Evolutionary conservation across 2,329 filamentous ascomycete genomes (phyloP).

Genomic region (Aspergillus tamarii): DNA sequence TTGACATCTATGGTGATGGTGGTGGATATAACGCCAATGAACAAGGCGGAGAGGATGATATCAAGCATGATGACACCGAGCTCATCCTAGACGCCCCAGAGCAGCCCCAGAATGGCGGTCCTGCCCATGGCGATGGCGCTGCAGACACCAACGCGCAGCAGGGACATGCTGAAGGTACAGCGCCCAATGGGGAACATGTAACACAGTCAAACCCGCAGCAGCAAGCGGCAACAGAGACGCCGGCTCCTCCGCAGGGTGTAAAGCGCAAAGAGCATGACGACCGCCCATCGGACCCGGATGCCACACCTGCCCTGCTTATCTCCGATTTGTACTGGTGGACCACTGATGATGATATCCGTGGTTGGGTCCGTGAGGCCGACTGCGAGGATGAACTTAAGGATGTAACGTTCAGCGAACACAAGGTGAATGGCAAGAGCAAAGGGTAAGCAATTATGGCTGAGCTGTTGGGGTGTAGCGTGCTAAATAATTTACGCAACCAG

Average conservation of each 20-base stretch:
- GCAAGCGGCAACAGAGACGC: conserved; percentile 23
- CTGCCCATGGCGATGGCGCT: conserved; percentile 20
- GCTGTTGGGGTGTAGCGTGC: background rate
- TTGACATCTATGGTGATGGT: conserved; percentile 71
- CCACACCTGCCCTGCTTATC: conserved; percentile 75
- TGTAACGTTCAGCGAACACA: conserved; percentile 96
- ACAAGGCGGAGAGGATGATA: conserved; percentile 45
- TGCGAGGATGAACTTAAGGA: conserved; percentile 87
- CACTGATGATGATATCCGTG: conserved; percentile 90
- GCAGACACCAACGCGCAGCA: conserved; percentile 27
- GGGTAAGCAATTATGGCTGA: conserved; percentile 64
- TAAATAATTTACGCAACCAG: conserved; percentile 36
- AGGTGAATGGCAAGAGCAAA: conserved; percentile 98
- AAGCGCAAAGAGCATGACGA: conserved; percentile 66
- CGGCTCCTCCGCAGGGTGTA: conserved; percentile 56
- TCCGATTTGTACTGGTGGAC: conserved; percentile 97
- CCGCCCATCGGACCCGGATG: conserved; percentile 60
- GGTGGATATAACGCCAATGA: conserved; percentile 49
- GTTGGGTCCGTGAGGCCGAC: conserved; percentile 77
- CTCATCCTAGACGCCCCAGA: conserved; percentile 44
- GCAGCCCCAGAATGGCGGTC: conserved; percentile 29
- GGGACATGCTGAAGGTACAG: conserved; percentile 28
- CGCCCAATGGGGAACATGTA: conserved; percentile 30
- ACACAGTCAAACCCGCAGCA: conserved; percentile 26
- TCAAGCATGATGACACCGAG: conserved; percentile 45